Conservation (phyloP, 331 rosid genomes). For the Acacia concinna region DNA sequence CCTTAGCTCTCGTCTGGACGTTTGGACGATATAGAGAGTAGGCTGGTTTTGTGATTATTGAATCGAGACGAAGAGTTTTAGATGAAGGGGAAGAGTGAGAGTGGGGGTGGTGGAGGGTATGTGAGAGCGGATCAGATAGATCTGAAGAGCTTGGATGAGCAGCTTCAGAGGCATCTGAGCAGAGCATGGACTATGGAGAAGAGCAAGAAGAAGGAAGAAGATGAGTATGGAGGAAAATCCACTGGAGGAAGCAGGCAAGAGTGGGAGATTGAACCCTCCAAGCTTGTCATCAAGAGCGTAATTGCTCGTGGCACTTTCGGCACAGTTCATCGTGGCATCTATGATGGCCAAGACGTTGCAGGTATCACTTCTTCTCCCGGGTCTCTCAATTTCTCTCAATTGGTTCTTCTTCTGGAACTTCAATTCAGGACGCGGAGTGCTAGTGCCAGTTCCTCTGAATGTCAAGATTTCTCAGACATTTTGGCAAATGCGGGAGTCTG, state of each 20-base stretch:
- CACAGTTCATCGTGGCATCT: conserved; percentile 96
- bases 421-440: background rate
- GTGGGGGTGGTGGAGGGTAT: conserved; percentile 58
- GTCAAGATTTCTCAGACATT: conserved; percentile 19
- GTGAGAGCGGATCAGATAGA: conserved; percentile 99
- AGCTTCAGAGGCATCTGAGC: conserved; percentile 87
- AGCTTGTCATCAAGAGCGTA: conserved; percentile 71
- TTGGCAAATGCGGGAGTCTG: background rate
- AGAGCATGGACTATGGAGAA: conserved; percentile 96
- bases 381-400: background rate
- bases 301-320: conserved; percentile 99
- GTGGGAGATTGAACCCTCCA: conserved; percentile 99
- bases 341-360: conserved; percentile 92
- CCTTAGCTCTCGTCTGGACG: conserved; percentile 22
- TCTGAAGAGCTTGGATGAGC: conserved; percentile 98
- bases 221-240: conserved; percentile 21
- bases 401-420: background rate
- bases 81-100: conserved; percentile 83
- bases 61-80: background rate
- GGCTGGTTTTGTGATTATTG: conserved; percentile 21
- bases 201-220: conserved; percentile 67
- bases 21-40: background rate
- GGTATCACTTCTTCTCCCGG: conserved; percentile 42
- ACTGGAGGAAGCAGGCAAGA: conserved; percentile 61
- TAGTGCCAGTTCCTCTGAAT: background rate